Percentiles rank a stretch among this genome's conserved stretches.
These are phyloP conservation scores for Xylaria polymorpha DNA, from an alignment of 2,329 filamentous ascomycete species.

Conservation along the genomic window DNA sequence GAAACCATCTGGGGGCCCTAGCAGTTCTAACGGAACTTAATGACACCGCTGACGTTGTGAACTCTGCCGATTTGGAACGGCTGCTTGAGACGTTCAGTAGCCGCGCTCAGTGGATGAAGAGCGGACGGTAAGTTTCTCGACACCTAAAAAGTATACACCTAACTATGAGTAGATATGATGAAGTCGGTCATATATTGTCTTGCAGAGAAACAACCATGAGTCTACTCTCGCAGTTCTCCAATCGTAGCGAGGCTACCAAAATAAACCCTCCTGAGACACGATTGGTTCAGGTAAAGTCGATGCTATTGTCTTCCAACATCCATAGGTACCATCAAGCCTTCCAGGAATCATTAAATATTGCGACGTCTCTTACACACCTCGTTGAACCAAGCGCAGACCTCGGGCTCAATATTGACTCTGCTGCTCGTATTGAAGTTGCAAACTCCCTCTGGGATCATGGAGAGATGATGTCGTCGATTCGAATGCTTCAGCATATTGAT, in stretches of 20 bases:
- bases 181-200: slow-evolving; percentile 83
- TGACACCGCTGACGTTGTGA: slow-evolving; percentile 74
- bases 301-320: slow-evolving; percentile 79
- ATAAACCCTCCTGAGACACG: slow-evolving; percentile 73
- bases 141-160: slow-evolving; percentile 32
- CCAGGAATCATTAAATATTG: slow-evolving; percentile 87
- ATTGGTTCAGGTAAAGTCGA: slow-evolving; percentile 78
- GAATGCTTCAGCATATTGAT: slow-evolving; percentile 83
- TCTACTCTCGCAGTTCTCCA: slow-evolving; percentile 76
- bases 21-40: slow-evolving; percentile 85
- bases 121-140: slow-evolving; percentile 71
- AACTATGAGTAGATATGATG: slow-evolving; percentile 69
- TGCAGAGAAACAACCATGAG: slow-evolving; percentile 86
- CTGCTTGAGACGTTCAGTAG: slow-evolving; percentile 72
- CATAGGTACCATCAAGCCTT: slow-evolving; percentile 83
- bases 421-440: slow-evolving; percentile 83
- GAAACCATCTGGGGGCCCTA: slow-evolving; percentile 69
- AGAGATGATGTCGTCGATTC: slow-evolving; percentile 88
- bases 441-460: slow-evolving; percentile 95
- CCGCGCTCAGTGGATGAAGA: slow-evolving; percentile 83
- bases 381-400: slow-evolving; percentile 74
- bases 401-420: slow-evolving; percentile 81
- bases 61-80: slow-evolving; percentile 68
- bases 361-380: slow-evolving; percentile 83
- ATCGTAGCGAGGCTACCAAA: slow-evolving; percentile 70